phyloP scores from a whole-genome alignment of 2,329 filamentous ascomycete species.

The Apiospora kogelbergensis region DNA sequence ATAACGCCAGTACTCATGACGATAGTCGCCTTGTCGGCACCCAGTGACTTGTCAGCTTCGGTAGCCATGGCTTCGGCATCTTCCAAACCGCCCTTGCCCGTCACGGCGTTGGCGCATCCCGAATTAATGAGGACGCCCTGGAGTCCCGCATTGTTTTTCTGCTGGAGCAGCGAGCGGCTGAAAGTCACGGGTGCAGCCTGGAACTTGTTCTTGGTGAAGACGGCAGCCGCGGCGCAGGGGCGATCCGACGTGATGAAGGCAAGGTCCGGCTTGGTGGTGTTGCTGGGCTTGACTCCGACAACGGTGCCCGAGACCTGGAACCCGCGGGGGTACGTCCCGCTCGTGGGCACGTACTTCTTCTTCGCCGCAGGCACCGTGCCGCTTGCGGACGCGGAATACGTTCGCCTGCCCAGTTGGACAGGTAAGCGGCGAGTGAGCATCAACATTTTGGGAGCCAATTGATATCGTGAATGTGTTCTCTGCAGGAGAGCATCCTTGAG shows the following conservation, averaged over 20 bases:
- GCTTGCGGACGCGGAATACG: constrained; percentile 60
- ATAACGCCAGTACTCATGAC: constrained; percentile 99
- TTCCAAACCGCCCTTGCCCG: constrained; percentile 83
- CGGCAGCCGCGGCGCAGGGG: constrained; percentile 83
- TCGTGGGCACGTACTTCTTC: constrained; percentile 83
- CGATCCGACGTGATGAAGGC: constrained; percentile 84
- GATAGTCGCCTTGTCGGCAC: constrained; percentile 61
- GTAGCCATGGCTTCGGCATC: constrained; percentile 84
- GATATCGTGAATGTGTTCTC: neutral
- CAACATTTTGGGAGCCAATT: constrained; percentile 9
- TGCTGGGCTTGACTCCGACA: constrained; percentile 90
- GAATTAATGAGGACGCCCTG: constrained; percentile 89
- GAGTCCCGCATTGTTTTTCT: constrained; percentile 67
- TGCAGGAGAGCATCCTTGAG: neutral
- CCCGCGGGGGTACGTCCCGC: constrained; percentile 85
- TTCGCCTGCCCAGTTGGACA: constrained; percentile 15
- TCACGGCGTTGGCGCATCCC: constrained; percentile 96
- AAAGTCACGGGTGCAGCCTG: constrained; percentile 93
- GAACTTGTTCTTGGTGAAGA: constrained; percentile 98
- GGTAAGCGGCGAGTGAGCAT: constrained; percentile 11
- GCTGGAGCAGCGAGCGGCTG: constrained; percentile 69
- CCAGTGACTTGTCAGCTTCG: constrained; percentile 67
- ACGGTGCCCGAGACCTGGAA: constrained; percentile 85
- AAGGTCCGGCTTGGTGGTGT: constrained; percentile 88
- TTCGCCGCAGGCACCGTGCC: constrained; percentile 72